Evolutionary conservation across 129 eudicot genomes (phyloP).

Genomic region (carrot (Daucus carota)): DNA sequence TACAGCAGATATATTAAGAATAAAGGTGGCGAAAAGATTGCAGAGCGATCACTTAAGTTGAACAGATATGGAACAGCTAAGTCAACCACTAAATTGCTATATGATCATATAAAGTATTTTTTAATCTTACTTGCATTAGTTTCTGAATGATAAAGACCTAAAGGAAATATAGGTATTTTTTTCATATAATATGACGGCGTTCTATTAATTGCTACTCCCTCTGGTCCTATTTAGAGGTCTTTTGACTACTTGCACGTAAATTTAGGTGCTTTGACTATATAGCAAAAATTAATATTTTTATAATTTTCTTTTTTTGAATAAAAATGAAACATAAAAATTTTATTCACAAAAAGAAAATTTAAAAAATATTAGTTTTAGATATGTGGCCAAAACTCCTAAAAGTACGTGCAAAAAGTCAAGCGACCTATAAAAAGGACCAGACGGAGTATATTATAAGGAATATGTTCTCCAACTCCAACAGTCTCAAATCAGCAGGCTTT

Average conservation of each 20-base stretch:
- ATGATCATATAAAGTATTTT: not conserved
- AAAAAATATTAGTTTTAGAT: no score
- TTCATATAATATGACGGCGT: not conserved
- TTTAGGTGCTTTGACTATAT: no score
- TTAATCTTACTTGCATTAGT: not conserved
- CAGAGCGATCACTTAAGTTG: not conserved
- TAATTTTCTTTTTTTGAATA: no score
- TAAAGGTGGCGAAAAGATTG: not conserved
- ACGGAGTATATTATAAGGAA: not conserved
- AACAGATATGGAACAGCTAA: not conserved
- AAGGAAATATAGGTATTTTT: not conserved
- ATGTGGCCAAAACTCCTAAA: no score
- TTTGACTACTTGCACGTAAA: no score
- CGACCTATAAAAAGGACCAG: no score
- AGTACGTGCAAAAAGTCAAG: no score
- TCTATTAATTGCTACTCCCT: no score
- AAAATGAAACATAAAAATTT: no score
- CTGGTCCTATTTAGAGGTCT: no score
- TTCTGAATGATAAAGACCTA: not conserved
- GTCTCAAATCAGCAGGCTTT: not conserved
- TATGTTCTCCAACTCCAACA: not conserved
- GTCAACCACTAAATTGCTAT: not conserved
- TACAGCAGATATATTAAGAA: not conserved
- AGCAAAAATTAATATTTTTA: no score
- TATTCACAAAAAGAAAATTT: no score